Percentiles rank a stretch among this genome's conserved stretches.
Evolutionary conservation across 768 basidiomycete species (phyloP).

Genomic region (Leccinum disarticulatum): DNA sequence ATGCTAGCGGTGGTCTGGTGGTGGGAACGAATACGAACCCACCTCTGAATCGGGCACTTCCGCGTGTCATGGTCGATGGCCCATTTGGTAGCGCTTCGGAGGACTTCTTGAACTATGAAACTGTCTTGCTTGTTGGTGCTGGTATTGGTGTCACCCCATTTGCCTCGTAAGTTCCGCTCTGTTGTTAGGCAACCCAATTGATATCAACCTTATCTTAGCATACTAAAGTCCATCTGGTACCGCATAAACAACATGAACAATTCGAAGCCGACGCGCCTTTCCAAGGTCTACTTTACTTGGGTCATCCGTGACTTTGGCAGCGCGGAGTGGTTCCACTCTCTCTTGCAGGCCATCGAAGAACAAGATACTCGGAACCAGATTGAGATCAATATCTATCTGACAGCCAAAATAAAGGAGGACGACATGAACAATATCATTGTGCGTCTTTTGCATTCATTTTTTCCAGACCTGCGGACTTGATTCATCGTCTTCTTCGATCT

Average conservation of each 20-base stretch:
- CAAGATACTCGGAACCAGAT: slow-evolving; percentile 84
- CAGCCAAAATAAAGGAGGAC: slow-evolving; percentile 86
- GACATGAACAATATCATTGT: slow-evolving; percentile 93
- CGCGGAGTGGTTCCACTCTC: slow-evolving; percentile 93
- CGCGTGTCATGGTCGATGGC: slow-evolving; percentile 94
- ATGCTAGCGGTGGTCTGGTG: slow-evolving; percentile 53
- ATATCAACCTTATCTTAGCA: slow-evolving; percentile 41
- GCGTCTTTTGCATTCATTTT: slow-evolving; percentile 20
- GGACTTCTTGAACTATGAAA: slow-evolving; percentile 89
- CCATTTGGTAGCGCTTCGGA: slow-evolving; percentile 93
- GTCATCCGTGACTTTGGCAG: slow-evolving; percentile 91
- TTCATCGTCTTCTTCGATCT: not conserved
- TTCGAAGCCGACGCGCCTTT: slow-evolving; percentile 75
- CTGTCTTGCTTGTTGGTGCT: slow-evolving; percentile 84
- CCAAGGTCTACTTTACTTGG: slow-evolving; percentile 94
- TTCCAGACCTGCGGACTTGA: not conserved
- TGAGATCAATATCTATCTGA: slow-evolving; percentile 94
- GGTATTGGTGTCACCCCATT: slow-evolving; percentile 98
- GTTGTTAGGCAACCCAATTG: not conserved
- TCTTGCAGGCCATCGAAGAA: slow-evolving; percentile 90
- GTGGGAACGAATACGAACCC: slow-evolving; percentile 57
- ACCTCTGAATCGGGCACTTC: slow-evolving; percentile 70
- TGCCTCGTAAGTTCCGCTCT: slow-evolving; percentile 65
- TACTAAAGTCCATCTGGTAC: slow-evolving; percentile 93
- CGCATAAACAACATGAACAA: slow-evolving; percentile 86